A percentile compares a stretch with the other conserved stretches of the same genome.
Evolutionary conservation across 129 eudicot genomes (phyloP).

Genomic region (Ambrosia trifida): DNA sequence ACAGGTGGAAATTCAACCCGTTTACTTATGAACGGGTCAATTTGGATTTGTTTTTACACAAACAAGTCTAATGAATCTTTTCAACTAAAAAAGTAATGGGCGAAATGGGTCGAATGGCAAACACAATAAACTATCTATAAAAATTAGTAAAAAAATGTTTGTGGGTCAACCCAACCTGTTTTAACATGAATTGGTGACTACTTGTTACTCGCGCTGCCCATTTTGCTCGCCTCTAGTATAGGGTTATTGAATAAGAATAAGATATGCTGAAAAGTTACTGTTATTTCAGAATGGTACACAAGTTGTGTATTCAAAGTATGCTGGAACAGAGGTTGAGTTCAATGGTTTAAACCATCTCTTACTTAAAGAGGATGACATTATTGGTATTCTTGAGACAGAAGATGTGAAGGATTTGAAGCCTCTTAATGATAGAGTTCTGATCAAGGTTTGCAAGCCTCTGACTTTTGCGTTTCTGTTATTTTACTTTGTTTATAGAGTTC

Average conservation of each 20-base stretch:
- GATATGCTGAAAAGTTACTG: neutral
- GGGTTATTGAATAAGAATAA: neutral
- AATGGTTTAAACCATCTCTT: slow-evolving; percentile 68
- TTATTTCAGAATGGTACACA: slow-evolving; percentile 57
- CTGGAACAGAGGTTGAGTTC: slow-evolving; percentile 82
- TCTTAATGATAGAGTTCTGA: slow-evolving; percentile 72
- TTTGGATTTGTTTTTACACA: neutral
- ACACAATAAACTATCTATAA: neutral
- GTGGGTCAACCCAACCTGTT: neutral
- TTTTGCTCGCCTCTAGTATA: neutral
- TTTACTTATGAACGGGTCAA: neutral
- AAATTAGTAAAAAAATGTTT: neutral
- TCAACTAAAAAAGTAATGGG: neutral
- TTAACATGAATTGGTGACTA: neutral
- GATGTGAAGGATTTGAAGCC: slow-evolving; percentile 81
- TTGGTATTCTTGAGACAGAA: slow-evolving; percentile 77
- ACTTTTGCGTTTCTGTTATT: slow-evolving; percentile 4
- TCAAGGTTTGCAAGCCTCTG: slow-evolving; percentile 48
- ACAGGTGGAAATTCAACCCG: neutral
- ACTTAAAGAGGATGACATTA: slow-evolving; percentile 79
- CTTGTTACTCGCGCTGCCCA: neutral
- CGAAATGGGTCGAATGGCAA: neutral
- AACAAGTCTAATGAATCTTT: neutral
- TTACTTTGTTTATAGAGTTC: neutral
- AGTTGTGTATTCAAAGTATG: slow-evolving; percentile 83